Conservation (phyloP, 2,329 filamentous ascomycete genomes). For the Aspergillus tubingensis region DNA sequence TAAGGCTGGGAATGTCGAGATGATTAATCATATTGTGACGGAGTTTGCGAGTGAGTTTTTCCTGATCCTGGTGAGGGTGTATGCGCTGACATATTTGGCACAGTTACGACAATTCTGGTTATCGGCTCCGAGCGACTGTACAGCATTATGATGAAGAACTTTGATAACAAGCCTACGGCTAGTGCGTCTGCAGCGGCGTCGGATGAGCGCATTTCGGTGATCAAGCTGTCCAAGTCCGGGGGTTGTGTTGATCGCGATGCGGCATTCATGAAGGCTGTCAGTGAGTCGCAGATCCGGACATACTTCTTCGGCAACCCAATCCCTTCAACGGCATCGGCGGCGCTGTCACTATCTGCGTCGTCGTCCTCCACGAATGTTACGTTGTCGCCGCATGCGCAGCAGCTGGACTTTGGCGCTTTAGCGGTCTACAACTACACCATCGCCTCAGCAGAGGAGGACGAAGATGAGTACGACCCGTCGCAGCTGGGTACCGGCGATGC, state of each 20-base stretch:
- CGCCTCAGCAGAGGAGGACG: constrained; percentile 55
- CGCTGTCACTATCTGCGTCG: constrained; percentile 37
- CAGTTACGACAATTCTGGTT: constrained; percentile 77
- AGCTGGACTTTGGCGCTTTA: constrained; percentile 74
- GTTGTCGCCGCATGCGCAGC: constrained; percentile 83
- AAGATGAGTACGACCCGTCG: constrained; percentile 49
- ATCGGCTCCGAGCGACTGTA: constrained; percentile 77
- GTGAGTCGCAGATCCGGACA: constrained; percentile 77
- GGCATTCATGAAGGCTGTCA: constrained; percentile 69
- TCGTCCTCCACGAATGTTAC: constrained; percentile 60
- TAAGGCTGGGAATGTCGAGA: constrained; percentile 67
- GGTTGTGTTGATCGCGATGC: constrained; percentile 79
- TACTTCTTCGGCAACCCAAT: constrained; percentile 86
- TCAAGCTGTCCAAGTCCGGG: constrained; percentile 80
- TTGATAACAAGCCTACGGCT: constrained; percentile 55
- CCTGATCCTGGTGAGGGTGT: not conserved
- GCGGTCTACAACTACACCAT: constrained; percentile 71
- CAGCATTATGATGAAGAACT: constrained; percentile 71
- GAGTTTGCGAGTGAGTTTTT: constrained; percentile 60
- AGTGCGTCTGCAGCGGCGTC: constrained; percentile 46
- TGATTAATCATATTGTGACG: constrained; percentile 76
- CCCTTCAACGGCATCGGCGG: constrained; percentile 40
- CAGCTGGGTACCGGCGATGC: constrained; percentile 34
- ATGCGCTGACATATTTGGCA: constrained; percentile 16
- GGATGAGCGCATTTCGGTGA: constrained; percentile 71